phyloP scores from a whole-genome alignment of 306 rosid genomes.

The Bauhinia variegata region DNA sequence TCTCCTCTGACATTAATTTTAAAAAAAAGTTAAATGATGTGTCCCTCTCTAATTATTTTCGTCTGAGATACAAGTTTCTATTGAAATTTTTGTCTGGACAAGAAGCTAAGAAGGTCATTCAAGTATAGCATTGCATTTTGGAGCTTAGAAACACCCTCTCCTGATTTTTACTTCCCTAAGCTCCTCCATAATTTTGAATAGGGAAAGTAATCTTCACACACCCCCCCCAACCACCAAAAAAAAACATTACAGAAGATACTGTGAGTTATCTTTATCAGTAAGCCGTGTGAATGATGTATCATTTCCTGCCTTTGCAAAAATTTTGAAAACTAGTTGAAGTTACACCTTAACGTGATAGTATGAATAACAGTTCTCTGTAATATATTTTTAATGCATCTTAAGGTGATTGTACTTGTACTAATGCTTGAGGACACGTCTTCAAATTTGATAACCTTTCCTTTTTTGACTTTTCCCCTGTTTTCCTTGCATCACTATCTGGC shows the following conservation, averaged over 20 bases:
- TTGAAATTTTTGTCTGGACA: not conserved
- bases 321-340: constrained; percentile 1
- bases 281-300: not conserved
- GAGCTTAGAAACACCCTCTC: not conserved
- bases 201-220: too few relatives aligned
- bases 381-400: constrained; percentile 9
- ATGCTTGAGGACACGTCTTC: constrained; percentile 21
- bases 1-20: too few relatives aligned
- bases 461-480: constrained; percentile 26
- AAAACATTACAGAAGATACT: not conserved
- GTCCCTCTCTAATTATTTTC: too few relatives aligned
- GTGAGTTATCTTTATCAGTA: not conserved
- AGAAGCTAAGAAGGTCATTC: not conserved
- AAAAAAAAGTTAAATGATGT: too few relatives aligned
- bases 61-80: too few relatives aligned
- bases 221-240: too few relatives aligned
- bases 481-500: constrained; percentile 37
- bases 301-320: constrained; percentile 23
- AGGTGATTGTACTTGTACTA: constrained; percentile 9
- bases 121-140: not conserved
- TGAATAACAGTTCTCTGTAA: constrained; percentile 9
- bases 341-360: not conserved
- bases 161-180: not conserved
- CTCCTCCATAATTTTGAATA: not conserved
- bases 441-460: constrained; percentile 18